Conservation (phyloP, 2,329 filamentous ascomycete genomes). For the Microdochium paspali region DNA sequence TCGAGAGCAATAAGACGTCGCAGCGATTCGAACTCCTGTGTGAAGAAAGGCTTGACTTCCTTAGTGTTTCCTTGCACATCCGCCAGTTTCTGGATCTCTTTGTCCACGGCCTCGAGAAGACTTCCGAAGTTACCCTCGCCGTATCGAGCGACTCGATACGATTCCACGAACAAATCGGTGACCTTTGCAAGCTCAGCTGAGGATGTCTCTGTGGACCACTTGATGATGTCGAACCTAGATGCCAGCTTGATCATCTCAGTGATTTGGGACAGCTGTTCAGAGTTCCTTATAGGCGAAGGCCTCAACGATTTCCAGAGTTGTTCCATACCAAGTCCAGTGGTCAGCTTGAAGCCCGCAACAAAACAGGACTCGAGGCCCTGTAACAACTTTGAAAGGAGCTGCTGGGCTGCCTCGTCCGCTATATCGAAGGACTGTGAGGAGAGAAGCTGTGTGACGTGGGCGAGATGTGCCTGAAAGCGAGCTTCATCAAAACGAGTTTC, state of each 20-base stretch:
- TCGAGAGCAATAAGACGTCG: conserved; percentile 41
- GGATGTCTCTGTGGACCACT: conserved; percentile 46
- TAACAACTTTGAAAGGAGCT: conserved; percentile 30
- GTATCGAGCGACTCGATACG: conserved; percentile 45
- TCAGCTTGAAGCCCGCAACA: conserved; percentile 59
- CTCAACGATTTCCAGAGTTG: conserved; percentile 64
- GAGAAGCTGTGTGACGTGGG: conserved; percentile 36
- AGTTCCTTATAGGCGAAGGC: conserved; percentile 40
- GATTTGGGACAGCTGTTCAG: conserved; percentile 17
- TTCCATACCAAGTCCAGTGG: conserved; percentile 73
- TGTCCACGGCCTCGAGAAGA: conserved; percentile 38
- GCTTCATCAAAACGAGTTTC: conserved; percentile 47
- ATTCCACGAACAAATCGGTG: conserved; percentile 43
- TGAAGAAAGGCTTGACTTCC: conserved; percentile 38
- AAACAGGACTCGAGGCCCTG: conserved; percentile 46
- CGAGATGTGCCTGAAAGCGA: conserved; percentile 53
- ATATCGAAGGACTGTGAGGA: conserved; percentile 17
- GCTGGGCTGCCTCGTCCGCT: conserved; percentile 16
- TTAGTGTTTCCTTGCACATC: conserved; percentile 28
- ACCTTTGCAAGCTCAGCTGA: conserved; percentile 43
- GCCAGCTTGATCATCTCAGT: conserved; percentile 39
- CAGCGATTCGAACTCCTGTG: conserved; percentile 45
- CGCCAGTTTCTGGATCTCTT: conserved; percentile 44
- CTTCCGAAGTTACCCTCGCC: conserved; percentile 29
- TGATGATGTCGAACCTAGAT: conserved; percentile 48